Conservation (phyloP, 495 filamentous ascomycete genomes). For the Podospora conica region DNA sequence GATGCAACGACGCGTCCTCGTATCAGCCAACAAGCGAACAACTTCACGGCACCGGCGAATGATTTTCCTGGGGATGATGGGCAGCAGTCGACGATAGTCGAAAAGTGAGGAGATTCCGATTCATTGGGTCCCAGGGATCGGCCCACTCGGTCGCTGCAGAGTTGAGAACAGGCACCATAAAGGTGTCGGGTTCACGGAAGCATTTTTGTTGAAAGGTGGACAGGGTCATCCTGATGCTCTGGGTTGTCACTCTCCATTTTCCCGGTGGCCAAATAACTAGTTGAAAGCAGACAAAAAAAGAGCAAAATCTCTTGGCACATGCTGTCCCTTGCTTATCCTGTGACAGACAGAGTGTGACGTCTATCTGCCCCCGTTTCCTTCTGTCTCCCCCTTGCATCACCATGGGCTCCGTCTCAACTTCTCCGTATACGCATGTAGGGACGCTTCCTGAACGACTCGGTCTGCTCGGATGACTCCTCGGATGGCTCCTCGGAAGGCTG, state of each 20-base stretch:
- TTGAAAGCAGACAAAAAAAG: constrained; percentile 25
- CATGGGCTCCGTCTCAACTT: background rate
- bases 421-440: no score
- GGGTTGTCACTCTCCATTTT: background rate
- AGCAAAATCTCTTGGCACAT: constrained; percentile 23
- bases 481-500: background rate
- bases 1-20: constrained; percentile 14
- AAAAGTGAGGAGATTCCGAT: background rate
- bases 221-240: background rate
- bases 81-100: background rate
- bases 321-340: background rate
- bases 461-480: no score
- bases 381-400: background rate
- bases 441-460: no score
- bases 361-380: background rate
- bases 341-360: background rate
- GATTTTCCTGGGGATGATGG: background rate
- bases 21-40: constrained; percentile 11
- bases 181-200: background rate
- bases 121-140: background rate
- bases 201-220: background rate
- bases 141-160: background rate
- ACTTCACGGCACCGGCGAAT: constrained; percentile 6
- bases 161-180: background rate
- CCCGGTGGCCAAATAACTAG: constrained; percentile 16